Evolutionary conservation across 2,329 filamentous ascomycete genomes (phyloP), one percentile per base, ranked within the genome.

Genomic region (Paecilomyces sp.): DNA sequence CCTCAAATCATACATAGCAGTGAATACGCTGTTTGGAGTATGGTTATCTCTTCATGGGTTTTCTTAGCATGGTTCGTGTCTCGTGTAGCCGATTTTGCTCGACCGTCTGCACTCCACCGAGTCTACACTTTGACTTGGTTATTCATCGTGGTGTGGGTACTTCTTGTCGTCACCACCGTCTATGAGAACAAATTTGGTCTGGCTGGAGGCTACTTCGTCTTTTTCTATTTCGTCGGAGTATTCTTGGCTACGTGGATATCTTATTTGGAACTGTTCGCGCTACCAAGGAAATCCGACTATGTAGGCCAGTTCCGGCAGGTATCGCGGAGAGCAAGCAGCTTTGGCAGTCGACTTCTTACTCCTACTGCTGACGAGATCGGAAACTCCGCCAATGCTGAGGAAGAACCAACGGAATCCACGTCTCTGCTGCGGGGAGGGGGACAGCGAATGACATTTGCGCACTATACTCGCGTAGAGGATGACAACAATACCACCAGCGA

Each of bases 1-100:
- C 92, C 93, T 1, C 84, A 91, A 67, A 91, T 97, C 67, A 80
- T 94, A n/a, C 94, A 97, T 77, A 92, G 91, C 75, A 95, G 89
- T 67, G 83, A 87, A 55, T 97, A 94, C 72, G 82, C 90, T 4
- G 88, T 97, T 69, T 96, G 92, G 91, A 85, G 86, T 30, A 95
- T 95, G 88, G 89, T 92, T 78, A 70, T 93, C 0, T 89, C 89
- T 0, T 81, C 91, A 0, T 96, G 92, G 80, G 86, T 94, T 68
- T 87, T 89, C 61, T 74, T 88, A 22, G 87, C 91, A 54, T 97
- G 93, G 93, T 88, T 91, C 63, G 81, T 95, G 36, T 86, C 91
- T 67, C 85, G 88, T 18, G 87, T 90, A 1, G 89, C 91, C 15
- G 88, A 92, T 68, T 89, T 88, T 62, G 85, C 89, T 55, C 85